phyloP scores from a whole-genome alignment of 805 yeast genomes.

The Komagataella mondaviorum region DNA sequence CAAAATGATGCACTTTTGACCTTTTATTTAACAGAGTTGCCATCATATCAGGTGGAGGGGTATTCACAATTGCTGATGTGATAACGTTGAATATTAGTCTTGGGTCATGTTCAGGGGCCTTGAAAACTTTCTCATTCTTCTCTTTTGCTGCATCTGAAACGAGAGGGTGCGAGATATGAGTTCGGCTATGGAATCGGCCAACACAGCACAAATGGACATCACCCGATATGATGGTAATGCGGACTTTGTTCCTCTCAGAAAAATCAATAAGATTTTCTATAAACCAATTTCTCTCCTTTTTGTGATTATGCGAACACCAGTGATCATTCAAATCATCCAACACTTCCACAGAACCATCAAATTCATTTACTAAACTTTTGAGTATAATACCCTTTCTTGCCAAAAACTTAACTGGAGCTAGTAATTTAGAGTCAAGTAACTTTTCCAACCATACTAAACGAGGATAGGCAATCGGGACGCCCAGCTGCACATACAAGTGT shows the following conservation, averaged over 20 bases:
- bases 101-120: constrained; percentile 55
- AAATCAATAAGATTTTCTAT: constrained; percentile 49
- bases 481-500: constrained; percentile 74
- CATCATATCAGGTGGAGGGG: constrained; percentile 88
- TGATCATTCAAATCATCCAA: constrained; percentile 92
- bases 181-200: constrained; percentile 57
- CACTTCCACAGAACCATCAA: constrained; percentile 84
- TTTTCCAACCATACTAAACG: constrained; percentile 84
- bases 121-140: constrained; percentile 24
- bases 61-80: constrained; percentile 81
- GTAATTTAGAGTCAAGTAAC: constrained; percentile 44
- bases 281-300: constrained; percentile 66
- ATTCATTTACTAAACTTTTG: constrained; percentile 74
- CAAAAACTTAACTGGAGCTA: constrained; percentile 50
- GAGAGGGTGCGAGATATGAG: constrained; percentile 28
- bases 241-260: constrained; percentile 47
- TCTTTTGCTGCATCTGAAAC: constrained; percentile 19
- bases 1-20: constrained; percentile 56
- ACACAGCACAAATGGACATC: constrained; percentile 87
- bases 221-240: constrained; percentile 81
- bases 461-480: constrained; percentile 93
- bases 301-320: constrained; percentile 89
- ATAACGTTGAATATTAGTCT: constrained; percentile 71
- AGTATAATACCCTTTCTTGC: constrained; percentile 51
- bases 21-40: constrained; percentile 60